Percentiles rank a stretch among this genome's conserved stretches.
phyloP scores from a whole-genome alignment of 805 yeast species.

The Ogataea degrootiae region DNA sequence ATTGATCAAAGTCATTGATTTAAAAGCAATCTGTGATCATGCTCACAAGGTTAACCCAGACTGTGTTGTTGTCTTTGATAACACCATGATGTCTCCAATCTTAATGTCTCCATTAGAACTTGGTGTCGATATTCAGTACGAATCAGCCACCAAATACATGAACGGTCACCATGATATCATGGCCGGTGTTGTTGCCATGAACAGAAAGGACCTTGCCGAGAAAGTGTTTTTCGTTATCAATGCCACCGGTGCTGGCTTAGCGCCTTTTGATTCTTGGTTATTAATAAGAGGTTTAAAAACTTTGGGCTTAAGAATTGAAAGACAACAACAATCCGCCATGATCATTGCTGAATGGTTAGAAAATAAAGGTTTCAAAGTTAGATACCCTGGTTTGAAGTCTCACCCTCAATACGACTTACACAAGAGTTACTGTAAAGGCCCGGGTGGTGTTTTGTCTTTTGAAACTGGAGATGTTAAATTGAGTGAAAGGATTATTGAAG shows the following conservation, averaged over 20 bases:
- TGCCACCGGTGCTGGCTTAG: slow-evolving; percentile 85
- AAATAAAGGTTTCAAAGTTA: slow-evolving; percentile 62
- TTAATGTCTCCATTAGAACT: slow-evolving; percentile 79
- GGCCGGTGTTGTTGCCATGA: slow-evolving; percentile 88
- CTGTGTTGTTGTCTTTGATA: slow-evolving; percentile 77
- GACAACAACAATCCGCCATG: slow-evolving; percentile 79
- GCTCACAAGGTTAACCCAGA: slow-evolving; percentile 68
- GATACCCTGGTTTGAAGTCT: slow-evolving; percentile 78
- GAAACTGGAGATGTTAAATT: slow-evolving; percentile 74
- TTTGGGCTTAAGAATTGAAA: slow-evolving; percentile 76
- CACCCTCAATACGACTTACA: slow-evolving; percentile 84
- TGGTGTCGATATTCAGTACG: slow-evolving; percentile 89
- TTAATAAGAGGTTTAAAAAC: slow-evolving; percentile 86
- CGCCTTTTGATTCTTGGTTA: slow-evolving; percentile 93
- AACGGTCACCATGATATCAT: slow-evolving; percentile 95
- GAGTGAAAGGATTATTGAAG: slow-evolving; percentile 70
- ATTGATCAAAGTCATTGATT: slow-evolving; percentile 79
- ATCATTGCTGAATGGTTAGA: slow-evolving; percentile 72
- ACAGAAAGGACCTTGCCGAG: slow-evolving; percentile 59
- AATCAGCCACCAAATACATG: slow-evolving; percentile 87
- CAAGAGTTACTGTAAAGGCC: slow-evolving; percentile 70
- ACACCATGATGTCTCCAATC: slow-evolving; percentile 95
- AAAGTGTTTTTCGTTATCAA: slow-evolving; percentile 72
- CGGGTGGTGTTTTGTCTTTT: slow-evolving; percentile 85
- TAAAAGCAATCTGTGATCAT: slow-evolving; percentile 56